Evolutionary conservation across 805 yeast genomes (phyloP), one percentile per base, ranked within the genome.

Genomic region (Kodamaea neixiangensis): DNA sequence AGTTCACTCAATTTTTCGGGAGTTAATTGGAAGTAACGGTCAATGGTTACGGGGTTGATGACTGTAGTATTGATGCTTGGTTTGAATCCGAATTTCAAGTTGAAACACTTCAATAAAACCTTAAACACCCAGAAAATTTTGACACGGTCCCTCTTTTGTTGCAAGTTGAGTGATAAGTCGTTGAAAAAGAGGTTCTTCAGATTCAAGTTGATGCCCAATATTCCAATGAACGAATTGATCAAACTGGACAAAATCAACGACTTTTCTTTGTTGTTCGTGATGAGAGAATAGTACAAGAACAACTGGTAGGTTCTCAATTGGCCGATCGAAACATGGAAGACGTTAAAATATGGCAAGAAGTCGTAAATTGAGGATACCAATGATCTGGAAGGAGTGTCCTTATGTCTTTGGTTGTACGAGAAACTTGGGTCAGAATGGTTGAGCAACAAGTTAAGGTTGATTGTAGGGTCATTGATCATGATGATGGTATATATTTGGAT

Each of bases 401-500:
- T 48, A 22, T 43, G 47, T n/a, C 47, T 39, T 35, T 44, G 43
- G 14, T 38, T 39, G 18, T 50, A 54, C 14, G 57, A 43, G 42
- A 67, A 73, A 42, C 60, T 60, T 5, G 77, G 77, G 38, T 62
- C 60, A 0, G 65, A 50, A 54, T 73, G 78, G 50, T 72, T 74
- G 47, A 74, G 59, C 15, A 73, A 56, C 46, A 73, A 56, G 53
- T 72, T 69, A 68, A 79, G 55, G 64, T 73, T 64, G 62, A 71
- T 60, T 52, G 73, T 58, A 58, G 79, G 74, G 65, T 80, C 72
- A 56, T 78, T 80, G 65, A 81, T 72, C 67, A 77, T 74, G 20
- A 81, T 62, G 66, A 81, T 78, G 31, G 82, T 75, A 58, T 80
- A 80, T 13, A 80, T 70, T 52, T 80, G 75, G n/a, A 65, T 75